These are phyloP conservation scores for Septoria linicola DNA, from an alignment of 2,329 filamentous ascomycete species.

Conservation along the genomic window DNA sequence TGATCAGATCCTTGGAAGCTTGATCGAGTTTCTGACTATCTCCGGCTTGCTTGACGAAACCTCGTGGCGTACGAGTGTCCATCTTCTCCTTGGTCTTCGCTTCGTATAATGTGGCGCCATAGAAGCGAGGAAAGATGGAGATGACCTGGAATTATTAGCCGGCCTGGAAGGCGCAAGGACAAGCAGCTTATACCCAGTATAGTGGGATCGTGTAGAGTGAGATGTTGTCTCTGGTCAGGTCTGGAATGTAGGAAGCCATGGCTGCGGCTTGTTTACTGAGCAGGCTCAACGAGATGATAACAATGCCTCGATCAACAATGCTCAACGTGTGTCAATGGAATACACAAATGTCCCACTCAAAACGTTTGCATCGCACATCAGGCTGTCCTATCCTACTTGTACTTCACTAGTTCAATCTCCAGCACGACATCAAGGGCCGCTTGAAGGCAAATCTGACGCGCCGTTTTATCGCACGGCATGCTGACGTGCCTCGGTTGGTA, in stretches of 20 bases:
- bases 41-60: constrained; percentile 29
- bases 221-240: constrained; percentile 29
- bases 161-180: constrained; percentile 31
- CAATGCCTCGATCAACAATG: background rate
- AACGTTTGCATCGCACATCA: background rate
- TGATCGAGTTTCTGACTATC: constrained; percentile 36
- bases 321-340: background rate
- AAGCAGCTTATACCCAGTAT: constrained; percentile 35
- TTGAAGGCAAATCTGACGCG: too few species aligned
- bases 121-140: constrained; percentile 39
- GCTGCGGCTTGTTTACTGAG: constrained; percentile 3
- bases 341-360: background rate
- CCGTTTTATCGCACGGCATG: constrained; percentile 13
- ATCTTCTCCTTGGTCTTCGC: constrained; percentile 22
- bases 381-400: background rate
- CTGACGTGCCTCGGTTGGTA: background rate
- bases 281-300: background rate
- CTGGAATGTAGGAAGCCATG: constrained; percentile 27
- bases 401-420: background rate
- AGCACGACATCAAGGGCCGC: background rate
- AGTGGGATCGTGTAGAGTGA: constrained; percentile 34
- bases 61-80: constrained; percentile 36
- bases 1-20: constrained; percentile 37
- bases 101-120: constrained; percentile 29
- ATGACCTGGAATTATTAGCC: constrained; percentile 22